Evolutionary conservation across 768 basidiomycete species (phyloP).

Genomic region (Phaeolepiota aurea): DNA sequence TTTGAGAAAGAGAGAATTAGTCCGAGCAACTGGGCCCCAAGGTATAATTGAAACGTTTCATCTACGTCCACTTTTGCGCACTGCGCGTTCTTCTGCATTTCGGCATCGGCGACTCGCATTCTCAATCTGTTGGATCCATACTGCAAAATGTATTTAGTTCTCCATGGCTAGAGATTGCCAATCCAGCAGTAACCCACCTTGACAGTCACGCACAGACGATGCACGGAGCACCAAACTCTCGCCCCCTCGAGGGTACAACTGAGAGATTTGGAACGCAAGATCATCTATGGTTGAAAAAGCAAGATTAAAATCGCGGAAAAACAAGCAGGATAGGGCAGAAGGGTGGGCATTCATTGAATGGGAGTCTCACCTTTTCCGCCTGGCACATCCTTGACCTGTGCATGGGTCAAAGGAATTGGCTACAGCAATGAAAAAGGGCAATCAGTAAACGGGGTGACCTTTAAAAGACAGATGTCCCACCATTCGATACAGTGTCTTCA

Average conservation of each 20-base stretch:
- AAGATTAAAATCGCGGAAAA: not conserved
- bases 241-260: slow-evolving; percentile 68
- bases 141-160: slow-evolving; percentile 10
- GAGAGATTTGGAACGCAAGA: slow-evolving; percentile 52
- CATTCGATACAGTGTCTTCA: slow-evolving; percentile 73
- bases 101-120: slow-evolving; percentile 33
- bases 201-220: slow-evolving; percentile 48
- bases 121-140: slow-evolving; percentile 29
- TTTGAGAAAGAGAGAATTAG: no score
- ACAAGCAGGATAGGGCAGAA: not conserved
- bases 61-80: slow-evolving; percentile 9
- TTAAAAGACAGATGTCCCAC: slow-evolving; percentile 30
- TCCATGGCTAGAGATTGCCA: no score
- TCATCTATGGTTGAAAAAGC: slow-evolving; percentile 41
- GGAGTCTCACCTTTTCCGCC: slow-evolving; percentile 41
- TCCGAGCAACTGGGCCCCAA: no score
- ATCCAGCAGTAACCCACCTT: slow-evolving; percentile 26
- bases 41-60: no score
- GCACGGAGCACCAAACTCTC: slow-evolving; percentile 59
- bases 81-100: slow-evolving; percentile 34
- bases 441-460: not conserved
- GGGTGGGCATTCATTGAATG: no score
- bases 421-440: slow-evolving; percentile 17
- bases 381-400: slow-evolving; percentile 46
- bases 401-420: slow-evolving; percentile 72